Base-by-base conservation (phyloP, 202 grass and related monocot genomes). In the Elaeis oleifera region DNA sequence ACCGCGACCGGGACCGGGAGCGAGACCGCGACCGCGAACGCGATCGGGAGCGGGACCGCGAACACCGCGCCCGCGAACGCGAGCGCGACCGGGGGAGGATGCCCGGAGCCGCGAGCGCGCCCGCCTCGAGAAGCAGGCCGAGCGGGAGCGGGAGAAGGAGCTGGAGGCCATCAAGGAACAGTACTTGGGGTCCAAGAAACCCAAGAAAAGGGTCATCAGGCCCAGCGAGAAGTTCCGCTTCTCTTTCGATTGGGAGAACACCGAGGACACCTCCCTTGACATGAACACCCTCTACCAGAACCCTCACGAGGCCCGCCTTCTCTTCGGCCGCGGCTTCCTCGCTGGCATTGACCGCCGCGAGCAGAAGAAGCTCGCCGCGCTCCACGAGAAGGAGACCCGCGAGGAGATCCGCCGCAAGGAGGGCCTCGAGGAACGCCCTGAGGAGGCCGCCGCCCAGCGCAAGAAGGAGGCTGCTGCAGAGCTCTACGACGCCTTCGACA, bases 201-300 rank as follows among this genome's bases (percentile, higher is more conserved):
- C 87, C 32, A 91, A 96, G 73, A 96, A 96, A 70, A 63, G 92
- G 23, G 92, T 91, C 27, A 91, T 96, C 59, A 96, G 85, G 76
- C 92, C 87, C 25, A 89, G 87, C 0, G 92, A 91, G 82, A 96
- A 96, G 67, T 96, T 91, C 64, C 84, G 92, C 19, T 96, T 96
- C 71, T 96, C 92, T 3, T 96, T 91, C 27, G 92, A 91, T 49
- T 96, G 92, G 87, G 92, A 96, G 69, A 91, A 89, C 76, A 91
- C 92, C 0, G 87, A 96, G 74, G 87, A 91, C 74, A 96, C 92
- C 48, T 91, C 81, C 24, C 87, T 87, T 0, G 84, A 91, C 82
- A 91, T 95, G 86, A 95, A 95, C 29, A 9, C 71, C 1, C 72
- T 96, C 39, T 85, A 90, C 65, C 92, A 91, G 69, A 72, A 79